Evolutionary conservation across 1,284 basidiomycete species (phyloP), one percentile per base, ranked within the genome.

Genomic region (Apiotrichum sp.): DNA sequence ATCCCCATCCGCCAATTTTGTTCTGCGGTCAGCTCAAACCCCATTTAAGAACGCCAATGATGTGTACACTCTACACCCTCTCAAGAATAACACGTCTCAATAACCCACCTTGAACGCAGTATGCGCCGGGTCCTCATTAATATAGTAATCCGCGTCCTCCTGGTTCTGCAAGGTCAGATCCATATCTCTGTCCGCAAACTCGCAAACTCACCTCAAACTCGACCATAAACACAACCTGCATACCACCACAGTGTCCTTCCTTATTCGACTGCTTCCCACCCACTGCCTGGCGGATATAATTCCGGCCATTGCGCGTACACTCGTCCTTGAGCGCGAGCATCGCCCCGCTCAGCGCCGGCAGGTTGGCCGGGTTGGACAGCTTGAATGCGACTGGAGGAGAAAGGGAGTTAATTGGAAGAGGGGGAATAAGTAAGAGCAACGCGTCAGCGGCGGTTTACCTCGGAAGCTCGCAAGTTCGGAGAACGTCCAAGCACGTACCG

Each of bases 181-280:
- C 10, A n/a, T 13, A 39, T 11, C 6, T 22, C 22, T 22, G 22
- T 22, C 22, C 22, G 22, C 22, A 22, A 22, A 9, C 34, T 42
- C 43, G 7, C 9, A 35, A 4, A 64, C 68, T 51, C 42, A 69
- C 69, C 44, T 62, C 63, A 53, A 74, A 74, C 52, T 71, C 68
- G 58, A 70, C 57, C 8, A 74, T 32, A 52, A 72, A 73, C 5
- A 67, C 65, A n/a, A 71, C 62, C 48, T 71, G 58, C 63, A 70
- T 65, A 1, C 66, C 72, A 4, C 62, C 57, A 38, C 72, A 59
- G 9, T 53, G 44, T 0, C 66, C 68, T 58, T 75, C 73, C 11
- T 62, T 51, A 33, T 58, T 66, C 38, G 58, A 59, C 62, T 74
- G 72, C 52, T 63, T 65, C 1, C 73, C 73, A 38, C 70, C 70